Conservation (phyloP, 1,284 basidiomycete species). For the Meira nashicola region DNA sequence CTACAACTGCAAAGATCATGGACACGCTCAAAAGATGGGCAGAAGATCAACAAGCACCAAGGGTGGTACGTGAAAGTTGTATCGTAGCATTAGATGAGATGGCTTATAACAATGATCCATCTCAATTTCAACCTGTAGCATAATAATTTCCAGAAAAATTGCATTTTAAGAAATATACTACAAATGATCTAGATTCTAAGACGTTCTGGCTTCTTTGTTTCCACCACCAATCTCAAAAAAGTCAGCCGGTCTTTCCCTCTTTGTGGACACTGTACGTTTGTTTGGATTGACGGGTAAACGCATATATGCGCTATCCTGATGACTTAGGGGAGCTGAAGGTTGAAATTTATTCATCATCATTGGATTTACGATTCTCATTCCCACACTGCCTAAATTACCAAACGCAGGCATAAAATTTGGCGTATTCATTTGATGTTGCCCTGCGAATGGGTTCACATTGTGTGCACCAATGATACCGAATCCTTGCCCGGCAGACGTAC, state of each 20-base stretch:
- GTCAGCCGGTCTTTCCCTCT: conserved; percentile 33
- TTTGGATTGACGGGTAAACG: conserved; percentile 26
- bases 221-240: conserved; percentile 27
- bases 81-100: conserved; percentile 78
- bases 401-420: background rate
- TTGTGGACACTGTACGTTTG: conserved; percentile 15
- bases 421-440: conserved; percentile 11
- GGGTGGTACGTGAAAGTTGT: conserved; percentile 91
- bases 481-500: background rate
- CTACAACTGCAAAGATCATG: conserved; percentile 59
- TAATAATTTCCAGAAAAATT: background rate
- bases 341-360: conserved; percentile 17
- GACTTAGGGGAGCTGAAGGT: conserved; percentile 22
- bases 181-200: conserved; percentile 1
- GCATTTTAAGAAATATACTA: background rate
- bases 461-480: background rate
- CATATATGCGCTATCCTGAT: conserved; percentile 31
- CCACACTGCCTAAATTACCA: conserved; percentile 21
- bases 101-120: conserved; percentile 50
- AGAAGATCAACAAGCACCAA: conserved; percentile 68
- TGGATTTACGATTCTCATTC: conserved; percentile 16
- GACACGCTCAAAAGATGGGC: conserved; percentile 83
- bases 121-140: conserved; percentile 48
- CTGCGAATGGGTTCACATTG: background rate
- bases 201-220: background rate